phyloP scores from a whole-genome alignment of 2,329 filamentous ascomycete genomes.

The Fusarium ramigenum region DNA sequence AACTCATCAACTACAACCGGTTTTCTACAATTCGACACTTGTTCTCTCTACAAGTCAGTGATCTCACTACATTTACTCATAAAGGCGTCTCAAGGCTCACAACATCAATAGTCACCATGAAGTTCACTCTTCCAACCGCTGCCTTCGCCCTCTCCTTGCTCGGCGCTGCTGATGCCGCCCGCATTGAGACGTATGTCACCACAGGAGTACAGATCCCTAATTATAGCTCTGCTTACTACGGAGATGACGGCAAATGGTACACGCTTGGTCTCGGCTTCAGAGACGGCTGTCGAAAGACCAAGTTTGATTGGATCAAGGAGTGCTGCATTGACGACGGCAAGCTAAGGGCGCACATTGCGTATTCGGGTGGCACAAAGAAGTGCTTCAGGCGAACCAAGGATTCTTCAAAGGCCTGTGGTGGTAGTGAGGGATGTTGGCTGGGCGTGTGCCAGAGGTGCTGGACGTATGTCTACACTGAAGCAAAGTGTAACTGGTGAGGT shows the following conservation, averaged over 20 bases:
- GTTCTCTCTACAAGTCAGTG: background rate
- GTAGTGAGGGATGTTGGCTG: background rate
- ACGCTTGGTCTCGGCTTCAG: fast-evolving
- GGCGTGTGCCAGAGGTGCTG: background rate
- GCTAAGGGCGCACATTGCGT: background rate
- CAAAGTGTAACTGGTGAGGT: background rate
- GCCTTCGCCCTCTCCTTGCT: background rate
- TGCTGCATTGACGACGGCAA: fast-evolving
- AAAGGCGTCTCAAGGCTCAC: background rate
- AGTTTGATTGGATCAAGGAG: background rate
- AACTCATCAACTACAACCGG: background rate
- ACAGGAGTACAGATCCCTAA: background rate
- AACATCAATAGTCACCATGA: background rate
- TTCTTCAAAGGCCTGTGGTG: background rate
- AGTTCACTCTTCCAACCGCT: background rate
- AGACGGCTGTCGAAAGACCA: background rate
- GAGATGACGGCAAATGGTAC: fast-evolving
- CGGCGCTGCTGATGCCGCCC: background rate
- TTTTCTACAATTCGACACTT: fast-evolving
- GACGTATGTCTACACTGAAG: background rate
- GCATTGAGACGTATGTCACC: background rate
- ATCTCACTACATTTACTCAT: fast-evolving
- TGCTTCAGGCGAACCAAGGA: background rate
- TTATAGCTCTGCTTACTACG: fast-evolving
- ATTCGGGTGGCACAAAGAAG: background rate